These are phyloP conservation scores for Yamadazyma taylorii DNA, from an alignment of 1,139 yeast species.

Conservation along the genomic window DNA sequence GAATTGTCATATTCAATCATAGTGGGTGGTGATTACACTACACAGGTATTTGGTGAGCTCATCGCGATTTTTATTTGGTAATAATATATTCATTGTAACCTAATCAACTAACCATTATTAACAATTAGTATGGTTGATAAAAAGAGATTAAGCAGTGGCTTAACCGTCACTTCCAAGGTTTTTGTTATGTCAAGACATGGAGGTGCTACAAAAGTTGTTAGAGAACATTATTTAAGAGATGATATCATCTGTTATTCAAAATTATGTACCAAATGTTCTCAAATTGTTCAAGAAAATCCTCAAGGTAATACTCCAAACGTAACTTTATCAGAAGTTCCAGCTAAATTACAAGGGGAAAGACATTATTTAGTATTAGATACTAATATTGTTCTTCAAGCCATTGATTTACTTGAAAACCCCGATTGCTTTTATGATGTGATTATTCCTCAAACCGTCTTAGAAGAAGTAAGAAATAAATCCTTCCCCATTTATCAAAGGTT, in stretches of 20 bases:
- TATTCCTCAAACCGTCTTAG: slow-evolving; percentile 90
- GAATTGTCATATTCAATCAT: too few species aligned
- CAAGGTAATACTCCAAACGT: slow-evolving; percentile 52
- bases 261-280: slow-evolving; percentile 64
- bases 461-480: slow-evolving; percentile 87
- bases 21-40: too few species aligned
- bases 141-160: slow-evolving; percentile 54
- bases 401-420: slow-evolving; percentile 80
- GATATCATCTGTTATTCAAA: slow-evolving; percentile 91
- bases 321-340: slow-evolving; percentile 52
- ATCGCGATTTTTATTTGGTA: too few species aligned
- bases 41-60: too few species aligned
- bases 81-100: neutral
- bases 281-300: slow-evolving; percentile 54
- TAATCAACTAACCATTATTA: neutral
- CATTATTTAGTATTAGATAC: slow-evolving; percentile 90
- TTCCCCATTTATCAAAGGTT: slow-evolving; percentile 86
- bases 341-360: slow-evolving; percentile 30
- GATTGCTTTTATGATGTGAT: slow-evolving; percentile 85
- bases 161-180: slow-evolving; percentile 83
- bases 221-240: slow-evolving; percentile 89
- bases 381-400: slow-evolving; percentile 83
- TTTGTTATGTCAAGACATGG: slow-evolving; percentile 91
- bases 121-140: slow-evolving; percentile 3
- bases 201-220: slow-evolving; percentile 83